phyloP scores from a whole-genome alignment of 202 grass and related monocot species.

The Digitaria exilis region DNA sequence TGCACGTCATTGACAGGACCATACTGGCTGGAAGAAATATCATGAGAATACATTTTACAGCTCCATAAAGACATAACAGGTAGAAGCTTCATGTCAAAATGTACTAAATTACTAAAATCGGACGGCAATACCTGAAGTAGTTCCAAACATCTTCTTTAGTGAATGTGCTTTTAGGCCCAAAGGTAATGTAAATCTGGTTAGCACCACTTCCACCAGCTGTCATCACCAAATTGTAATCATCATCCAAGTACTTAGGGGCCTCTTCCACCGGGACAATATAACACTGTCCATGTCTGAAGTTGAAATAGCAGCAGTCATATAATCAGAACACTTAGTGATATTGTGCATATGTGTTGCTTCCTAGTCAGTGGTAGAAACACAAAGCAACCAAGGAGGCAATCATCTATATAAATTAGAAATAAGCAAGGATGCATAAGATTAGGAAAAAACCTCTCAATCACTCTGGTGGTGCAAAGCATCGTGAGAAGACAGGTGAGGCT shows the following conservation, averaged over 20 bases:
- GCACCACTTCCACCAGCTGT: not conserved
- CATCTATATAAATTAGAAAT: not conserved
- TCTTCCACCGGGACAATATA: constrained; percentile 51
- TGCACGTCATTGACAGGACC: constrained; percentile 55
- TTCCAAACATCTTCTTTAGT: constrained; percentile 31
- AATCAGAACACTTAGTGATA: not conserved
- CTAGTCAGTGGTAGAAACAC: not conserved
- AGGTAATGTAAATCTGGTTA: constrained; percentile 63
- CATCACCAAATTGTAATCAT: constrained; percentile 32
- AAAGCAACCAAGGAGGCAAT: not conserved
- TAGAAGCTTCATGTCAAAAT: constrained; percentile 8
- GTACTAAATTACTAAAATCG: not conserved
- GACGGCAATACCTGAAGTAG: constrained; percentile 61
- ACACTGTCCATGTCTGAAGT: constrained; percentile 42
- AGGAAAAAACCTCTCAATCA: constrained; percentile 46
- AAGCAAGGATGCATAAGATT: not conserved
- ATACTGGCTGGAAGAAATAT: constrained; percentile 45
- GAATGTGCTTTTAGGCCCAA: constrained; percentile 50
- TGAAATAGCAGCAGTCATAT: constrained; percentile 24
- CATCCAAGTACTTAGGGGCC: constrained; percentile 32
- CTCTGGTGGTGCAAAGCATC: constrained; percentile 41
- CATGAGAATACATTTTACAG: not conserved
- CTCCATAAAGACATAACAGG: not conserved
- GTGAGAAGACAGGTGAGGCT: constrained; percentile 50
- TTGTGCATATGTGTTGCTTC: not conserved